Evolutionary conservation across 805 yeast species (phyloP).

Genomic region (Saccharomycopsis fodiens): DNA sequence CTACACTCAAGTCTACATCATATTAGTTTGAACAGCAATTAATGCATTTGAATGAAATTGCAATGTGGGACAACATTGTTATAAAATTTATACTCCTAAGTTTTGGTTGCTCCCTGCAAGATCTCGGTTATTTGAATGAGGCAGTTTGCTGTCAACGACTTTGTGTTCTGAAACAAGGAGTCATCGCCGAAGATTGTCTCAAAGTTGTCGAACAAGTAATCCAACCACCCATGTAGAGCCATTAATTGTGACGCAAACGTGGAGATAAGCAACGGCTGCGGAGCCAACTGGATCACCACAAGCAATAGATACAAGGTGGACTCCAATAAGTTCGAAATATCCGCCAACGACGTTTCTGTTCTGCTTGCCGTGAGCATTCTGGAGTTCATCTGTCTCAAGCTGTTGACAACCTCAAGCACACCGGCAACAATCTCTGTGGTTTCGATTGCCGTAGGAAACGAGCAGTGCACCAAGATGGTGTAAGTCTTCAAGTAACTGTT

Average conservation of each 20-base stretch:
- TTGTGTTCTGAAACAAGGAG: slow-evolving; percentile 1
- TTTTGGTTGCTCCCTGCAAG: slow-evolving; percentile 2
- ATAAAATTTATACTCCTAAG: background rate
- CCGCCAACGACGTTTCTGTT: slow-evolving; percentile 2
- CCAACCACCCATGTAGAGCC: slow-evolving; percentile 14
- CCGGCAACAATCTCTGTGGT: slow-evolving; percentile 5
- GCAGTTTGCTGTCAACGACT: slow-evolving; percentile 16
- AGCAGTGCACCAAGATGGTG: slow-evolving; percentile 11
- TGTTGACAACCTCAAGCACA: slow-evolving; percentile 5
- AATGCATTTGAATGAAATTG: too few species aligned
- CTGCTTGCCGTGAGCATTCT: background rate
- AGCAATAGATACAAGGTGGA: slow-evolving; percentile 12
- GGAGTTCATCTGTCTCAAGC: slow-evolving; percentile 4
- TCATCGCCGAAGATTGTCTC: slow-evolving; percentile 12
- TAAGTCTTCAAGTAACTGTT: slow-evolving; percentile 12
- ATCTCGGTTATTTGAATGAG: slow-evolving; percentile 14
- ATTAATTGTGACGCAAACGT: slow-evolving; percentile 4
- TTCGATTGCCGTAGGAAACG: slow-evolving; percentile 11
- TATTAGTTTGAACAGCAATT: too few species aligned
- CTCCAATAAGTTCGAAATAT: slow-evolving; percentile 13
- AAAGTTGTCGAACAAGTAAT: slow-evolving; percentile 17
- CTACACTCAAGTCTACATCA: too few species aligned
- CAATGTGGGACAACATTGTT: background rate
- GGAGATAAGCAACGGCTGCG: slow-evolving; percentile 1
- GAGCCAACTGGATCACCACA: slow-evolving; percentile 9